Percentiles rank a stretch among this genome's conserved stretches.
phyloP scores from a whole-genome alignment of 2,329 filamentous ascomycete genomes.

The Keithomyces neogunnii region DNA sequence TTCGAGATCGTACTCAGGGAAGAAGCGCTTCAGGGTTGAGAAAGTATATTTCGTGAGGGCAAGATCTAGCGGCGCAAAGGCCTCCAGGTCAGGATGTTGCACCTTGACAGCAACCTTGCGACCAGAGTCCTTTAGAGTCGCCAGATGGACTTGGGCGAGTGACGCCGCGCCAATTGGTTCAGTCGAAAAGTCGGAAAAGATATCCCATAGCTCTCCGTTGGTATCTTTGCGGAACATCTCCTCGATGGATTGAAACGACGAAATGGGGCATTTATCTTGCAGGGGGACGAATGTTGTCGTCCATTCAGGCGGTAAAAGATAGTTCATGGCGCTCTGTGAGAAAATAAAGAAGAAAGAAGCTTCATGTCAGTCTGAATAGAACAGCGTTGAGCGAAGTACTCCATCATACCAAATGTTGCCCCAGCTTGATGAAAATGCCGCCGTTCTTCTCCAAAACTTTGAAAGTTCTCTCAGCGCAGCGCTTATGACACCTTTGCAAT shows the following conservation, averaged over 20 bases:
- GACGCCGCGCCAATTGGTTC: conserved; percentile 87
- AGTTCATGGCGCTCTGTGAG: conserved; percentile 78
- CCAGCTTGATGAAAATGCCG: conserved; percentile 96
- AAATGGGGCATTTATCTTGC: conserved; percentile 92
- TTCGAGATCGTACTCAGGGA: conserved; percentile 94
- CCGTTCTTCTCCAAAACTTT: conserved; percentile 89
- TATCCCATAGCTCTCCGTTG: conserved; percentile 65
- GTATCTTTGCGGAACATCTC: conserved; percentile 83
- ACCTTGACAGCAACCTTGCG: conserved; percentile 93
- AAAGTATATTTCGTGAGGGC: conserved; percentile 84
- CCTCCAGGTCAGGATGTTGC: conserved; percentile 80
- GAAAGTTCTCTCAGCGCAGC: conserved; percentile 83
- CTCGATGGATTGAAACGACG: conserved; percentile 77
- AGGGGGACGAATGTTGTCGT: conserved; percentile 91
- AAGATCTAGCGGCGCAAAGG: conserved; percentile 85
- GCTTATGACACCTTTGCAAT: conserved; percentile 78
- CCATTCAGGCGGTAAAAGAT: conserved; percentile 85
- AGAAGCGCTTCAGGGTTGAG: conserved; percentile 80
- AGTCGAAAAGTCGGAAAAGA: conserved; percentile 76
- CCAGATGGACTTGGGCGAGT: conserved; percentile 87
- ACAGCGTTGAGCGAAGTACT: not conserved
- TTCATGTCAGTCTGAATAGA: not conserved
- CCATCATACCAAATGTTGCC: conserved; percentile 68
- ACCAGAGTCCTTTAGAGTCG: conserved; percentile 71
- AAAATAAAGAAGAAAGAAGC: not conserved